Evolutionary conservation across 257 asterid genomes (phyloP), one percentile per base, ranked within the genome.

Genomic region (Penstemon davidsonii): DNA sequence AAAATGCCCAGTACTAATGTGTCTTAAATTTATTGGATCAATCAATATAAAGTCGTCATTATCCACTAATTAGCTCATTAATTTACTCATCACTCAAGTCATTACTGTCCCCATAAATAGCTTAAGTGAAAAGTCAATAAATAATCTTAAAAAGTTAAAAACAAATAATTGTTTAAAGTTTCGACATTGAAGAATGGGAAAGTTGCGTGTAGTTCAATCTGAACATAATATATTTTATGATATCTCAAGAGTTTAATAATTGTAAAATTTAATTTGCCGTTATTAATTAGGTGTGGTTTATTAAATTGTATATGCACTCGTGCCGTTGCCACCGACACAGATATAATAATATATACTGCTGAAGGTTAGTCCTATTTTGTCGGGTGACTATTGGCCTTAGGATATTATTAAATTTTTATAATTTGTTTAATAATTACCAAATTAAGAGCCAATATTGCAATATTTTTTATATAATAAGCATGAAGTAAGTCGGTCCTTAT

Each of bases 311-410:
- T 25, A 25, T 51, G 73, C 80, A 42, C 62, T 66, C 76, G 79
- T 73, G 71, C 68, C 74, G 60, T 62, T 58, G 36, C 78, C 82
- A 74, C 83, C 80, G 80, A 75, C 80, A 71, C 68, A 55, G 25
- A 36, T 44, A 7, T 3, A 12, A 13, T n/a, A 49, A 56, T 50
- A 47, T 45, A 15, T 12, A 61, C 8, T 13, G 59, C 44, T 10
- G 51, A 46, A 49, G n/a, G 3, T 49, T 49, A 3, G 19, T 11
- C 13, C 15, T 8, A 9, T 8, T 1, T 8, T 8, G n/a, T 2
- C 33, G 33, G 15, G 54, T 49, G 5, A 49, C 54, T 44, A 11
- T 63, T 62, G 60, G 51, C 18, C 36, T 3, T 10, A 7, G 49
- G 53, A 59, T n/a, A 57, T 58, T 57, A 7, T 37, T 69, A 7